Conservation (phyloP, 345 rosid species). For the Citrus hindsii region DNA sequence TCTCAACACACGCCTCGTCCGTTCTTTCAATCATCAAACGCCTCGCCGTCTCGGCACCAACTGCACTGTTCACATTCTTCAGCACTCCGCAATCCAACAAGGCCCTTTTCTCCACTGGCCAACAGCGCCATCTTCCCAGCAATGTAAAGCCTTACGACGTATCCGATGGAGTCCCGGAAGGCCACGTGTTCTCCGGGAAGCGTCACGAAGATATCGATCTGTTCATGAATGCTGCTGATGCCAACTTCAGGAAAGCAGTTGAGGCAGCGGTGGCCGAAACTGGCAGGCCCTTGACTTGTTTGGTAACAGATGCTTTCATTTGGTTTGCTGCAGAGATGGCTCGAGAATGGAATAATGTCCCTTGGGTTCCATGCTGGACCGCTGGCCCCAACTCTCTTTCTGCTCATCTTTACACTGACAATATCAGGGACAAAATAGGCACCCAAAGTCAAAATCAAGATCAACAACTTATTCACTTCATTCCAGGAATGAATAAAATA, state of each 20-base stretch:
- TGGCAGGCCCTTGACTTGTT: constrained; percentile 27
- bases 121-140: background rate
- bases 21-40: constrained; percentile 30
- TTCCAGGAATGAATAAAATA: constrained; percentile 7
- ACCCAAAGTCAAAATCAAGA: background rate
- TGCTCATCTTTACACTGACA: constrained; percentile 22
- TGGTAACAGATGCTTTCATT: constrained; percentile 34
- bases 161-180: constrained; percentile 29
- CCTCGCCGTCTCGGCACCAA: constrained; percentile 30
- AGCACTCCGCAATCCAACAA: constrained; percentile 7
- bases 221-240: constrained; percentile 35
- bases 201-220: constrained; percentile 32
- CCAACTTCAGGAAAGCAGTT: constrained; percentile 26
- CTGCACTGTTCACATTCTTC: constrained; percentile 40
- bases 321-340: constrained; percentile 29
- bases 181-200: constrained; percentile 22
- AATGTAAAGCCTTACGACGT: constrained; percentile 15
- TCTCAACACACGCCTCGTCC: constrained; percentile 33
- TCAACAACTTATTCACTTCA: background rate
- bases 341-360: constrained; percentile 16
- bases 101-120: constrained; percentile 8
- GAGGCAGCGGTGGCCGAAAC: constrained; percentile 30
- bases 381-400: constrained; percentile 16
- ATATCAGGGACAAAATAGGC: constrained; percentile 8
- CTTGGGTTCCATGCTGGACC: constrained; percentile 20